These are phyloP conservation scores for Abrus pulchellus DNA, from an alignment of 306 rosid species.

Conservation along the genomic window DNA sequence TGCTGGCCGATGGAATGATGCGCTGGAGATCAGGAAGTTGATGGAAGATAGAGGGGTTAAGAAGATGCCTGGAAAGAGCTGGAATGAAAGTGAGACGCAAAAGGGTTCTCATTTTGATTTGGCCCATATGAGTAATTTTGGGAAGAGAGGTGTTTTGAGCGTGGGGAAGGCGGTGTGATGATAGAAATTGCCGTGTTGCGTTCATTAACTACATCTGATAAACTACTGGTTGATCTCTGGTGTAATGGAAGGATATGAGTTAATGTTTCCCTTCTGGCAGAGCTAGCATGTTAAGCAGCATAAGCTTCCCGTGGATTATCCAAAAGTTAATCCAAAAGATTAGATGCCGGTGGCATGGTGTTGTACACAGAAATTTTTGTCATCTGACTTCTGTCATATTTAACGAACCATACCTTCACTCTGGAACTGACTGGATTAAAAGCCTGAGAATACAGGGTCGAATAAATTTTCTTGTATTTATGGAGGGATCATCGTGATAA, in stretches of 20 bases:
- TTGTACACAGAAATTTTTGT: not conserved
- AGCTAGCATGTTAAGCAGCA: constrained; percentile 26
- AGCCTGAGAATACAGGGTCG: constrained; percentile 24
- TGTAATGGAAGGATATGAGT: not conserved
- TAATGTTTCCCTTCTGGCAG: constrained; percentile 9
- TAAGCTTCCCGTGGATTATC: not conserved
- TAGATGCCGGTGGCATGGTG: no score
- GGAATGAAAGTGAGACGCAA: constrained; percentile 66
- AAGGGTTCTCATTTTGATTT: constrained; percentile 50
- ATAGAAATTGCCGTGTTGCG: constrained; percentile 22
- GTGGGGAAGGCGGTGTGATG: constrained; percentile 47
- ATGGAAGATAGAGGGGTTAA: constrained; percentile 85
- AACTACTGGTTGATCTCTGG: not conserved
- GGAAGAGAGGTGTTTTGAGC: constrained; percentile 31
- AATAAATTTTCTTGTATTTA: not conserved
- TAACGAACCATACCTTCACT: not conserved
- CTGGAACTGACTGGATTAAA: not conserved
- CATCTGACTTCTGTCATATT: not conserved
- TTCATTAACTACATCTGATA: not conserved
- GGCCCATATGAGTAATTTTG: constrained; percentile 40
- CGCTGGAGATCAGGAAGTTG: constrained; percentile 68
- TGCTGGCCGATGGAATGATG: constrained; percentile 86
- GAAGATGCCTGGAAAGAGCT: constrained; percentile 84
- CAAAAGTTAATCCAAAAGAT: not conserved
- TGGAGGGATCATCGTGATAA: constrained; percentile 14